phyloP scores from a whole-genome alignment of 176 grass and related monocot genomes.

The Eragrostis nindensis region DNA sequence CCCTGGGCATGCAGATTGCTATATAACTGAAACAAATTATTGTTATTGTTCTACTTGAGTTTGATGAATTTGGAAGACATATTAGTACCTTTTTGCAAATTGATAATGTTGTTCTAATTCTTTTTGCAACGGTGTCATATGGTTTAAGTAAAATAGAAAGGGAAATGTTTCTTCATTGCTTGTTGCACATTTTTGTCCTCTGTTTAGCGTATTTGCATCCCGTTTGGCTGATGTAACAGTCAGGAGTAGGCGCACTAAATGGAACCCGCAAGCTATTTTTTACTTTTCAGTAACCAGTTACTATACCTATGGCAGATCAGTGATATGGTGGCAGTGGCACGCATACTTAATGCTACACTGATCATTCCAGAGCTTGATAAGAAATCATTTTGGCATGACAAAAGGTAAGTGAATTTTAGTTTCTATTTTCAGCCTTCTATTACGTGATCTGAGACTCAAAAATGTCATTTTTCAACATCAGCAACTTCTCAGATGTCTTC shows the following conservation, averaged over 20 bases:
- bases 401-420: conserved; percentile 45
- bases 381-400: conserved; percentile 97
- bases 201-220: conserved; percentile 8
- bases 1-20: conserved; percentile 17
- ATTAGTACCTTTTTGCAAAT: not conserved
- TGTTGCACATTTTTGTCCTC: conserved; percentile 22
- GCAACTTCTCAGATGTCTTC: conserved; percentile 96
- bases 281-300: conserved; percentile 1
- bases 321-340: conserved; percentile 89
- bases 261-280: not conserved
- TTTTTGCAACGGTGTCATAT: not conserved
- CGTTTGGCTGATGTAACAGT: conserved; percentile 14
- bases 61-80: not conserved
- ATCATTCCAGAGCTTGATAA: conserved; percentile 96
- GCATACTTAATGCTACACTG: conserved; percentile 85
- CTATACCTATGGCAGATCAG: conserved; percentile 71
- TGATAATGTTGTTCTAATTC: not conserved
- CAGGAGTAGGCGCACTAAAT: not conserved
- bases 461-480: conserved; percentile 44
- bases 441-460: conserved; percentile 33
- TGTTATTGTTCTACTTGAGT: not conserved
- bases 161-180: conserved; percentile 19
- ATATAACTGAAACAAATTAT: conserved; percentile 12
- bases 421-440: conserved; percentile 26
- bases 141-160: conserved; percentile 28